Evolutionary conservation across 805 yeast genomes (phyloP), one percentile per base, ranked within the genome.

Genomic region (Vanderwaltozyma verrucispora): DNA sequence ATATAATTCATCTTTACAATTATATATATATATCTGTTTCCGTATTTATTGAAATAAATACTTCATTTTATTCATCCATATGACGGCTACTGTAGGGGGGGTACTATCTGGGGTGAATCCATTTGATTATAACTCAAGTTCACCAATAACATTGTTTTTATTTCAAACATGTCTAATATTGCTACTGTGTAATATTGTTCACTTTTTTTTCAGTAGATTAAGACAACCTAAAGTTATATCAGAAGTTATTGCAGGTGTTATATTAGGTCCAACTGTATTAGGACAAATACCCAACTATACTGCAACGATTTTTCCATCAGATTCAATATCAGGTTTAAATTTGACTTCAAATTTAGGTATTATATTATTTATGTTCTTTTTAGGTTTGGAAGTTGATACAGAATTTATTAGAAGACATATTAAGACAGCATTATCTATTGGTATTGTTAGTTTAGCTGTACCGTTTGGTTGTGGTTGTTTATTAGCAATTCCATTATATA

Each of bases 381-480:
- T 83, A 37, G 94, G 94, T 2, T 59, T 84, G 47, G 94, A 83
- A 59, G 89, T 82, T 24, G 94, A 83, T 50, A 59, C 77, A 20
- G 65, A 64, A 20, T 80, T 79, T 51, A 74, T 83, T 44, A 71
- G 65, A 46, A 76, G 72, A 42, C 75, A 83, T 53, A 44, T 74
- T 24, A 65, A 62, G 31, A 77, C 73, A 4, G 89, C 94, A 0
- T 43, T 78, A 3, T 59, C 75, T 2, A 88, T 83, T 20, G 92
- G 92, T 3, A 41, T 80, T 16, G 65, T 75, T 38, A 79, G 80
- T 46, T 76, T 83, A 77, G 80, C 81, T 3, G 64, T 83, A 7
- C 94, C 94, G 0, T 83, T 83, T 58, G 92, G 81, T 0, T 66
- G 80, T 37, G 94, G 94, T 1, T 79, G 84, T 51, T 74, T 76